Base-by-base conservation (phyloP, 805 yeast species). In the Nadsonia fulvescens region DNA sequence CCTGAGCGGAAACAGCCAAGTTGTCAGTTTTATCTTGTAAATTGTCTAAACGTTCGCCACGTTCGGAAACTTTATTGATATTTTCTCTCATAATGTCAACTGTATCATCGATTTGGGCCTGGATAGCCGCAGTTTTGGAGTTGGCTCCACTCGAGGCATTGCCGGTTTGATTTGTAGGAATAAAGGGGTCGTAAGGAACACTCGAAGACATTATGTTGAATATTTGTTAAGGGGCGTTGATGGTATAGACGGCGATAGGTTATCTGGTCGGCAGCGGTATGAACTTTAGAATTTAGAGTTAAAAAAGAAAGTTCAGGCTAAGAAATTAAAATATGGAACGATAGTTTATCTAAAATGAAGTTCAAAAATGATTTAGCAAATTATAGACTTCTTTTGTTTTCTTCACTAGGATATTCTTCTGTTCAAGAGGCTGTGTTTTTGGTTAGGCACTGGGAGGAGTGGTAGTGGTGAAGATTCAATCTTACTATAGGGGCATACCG, bases 71-170 rank as follows among this genome's bases (percentile, higher is more conserved):
- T 46, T 81, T 79, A 58, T 81, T 81, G 56, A 86, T 79, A 58
- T 89, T 86, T 44, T 86, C 93, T 54, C 95, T 67, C 98, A 86
- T 89, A 47, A 83, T 76, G 10, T 92, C 95, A 22, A 89, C 94
- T 9, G 98, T 83, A 46, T 81, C 94, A 52, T 79, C 89, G 48
- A 81, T 78, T 62, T 79, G 89, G 22, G 83, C 81, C 51, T 77
- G 83, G 46, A 77, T 66, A 35, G 81, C 82, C 12, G 89, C 89
- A 18, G 89, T 70, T 42, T 72, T 65, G 38, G 66, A 52, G 37
- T 57, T 57, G 25, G 59, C 50, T 42, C 60, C 67, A 31, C 59
- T 63, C 25, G 29, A 25, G 22, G 28, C 32, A 28, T 31, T 30
- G 22, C 36, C 32, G 36, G 38, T 31, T 28, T 32, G 33, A 31